phyloP scores from a whole-genome alignment of 2,329 filamentous ascomycete species.

The Talaromyces rugulosus region DNA sequence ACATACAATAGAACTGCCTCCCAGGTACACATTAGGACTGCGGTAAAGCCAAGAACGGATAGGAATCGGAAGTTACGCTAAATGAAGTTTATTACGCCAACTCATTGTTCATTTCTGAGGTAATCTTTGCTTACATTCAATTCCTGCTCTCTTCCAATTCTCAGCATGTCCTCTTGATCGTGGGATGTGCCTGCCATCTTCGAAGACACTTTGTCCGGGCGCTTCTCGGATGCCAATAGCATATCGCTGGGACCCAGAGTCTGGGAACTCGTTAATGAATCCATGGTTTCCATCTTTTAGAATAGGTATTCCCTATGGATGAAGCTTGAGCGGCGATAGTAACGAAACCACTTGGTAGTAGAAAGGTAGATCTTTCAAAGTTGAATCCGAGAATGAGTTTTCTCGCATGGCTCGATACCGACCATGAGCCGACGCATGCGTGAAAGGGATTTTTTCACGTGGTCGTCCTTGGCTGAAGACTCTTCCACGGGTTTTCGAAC shows the following conservation, averaged over 20 bases:
- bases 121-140: neutral
- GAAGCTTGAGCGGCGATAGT: neutral
- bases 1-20: slow-evolving; percentile 26
- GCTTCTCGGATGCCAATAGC: neutral
- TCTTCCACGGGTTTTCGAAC: neutral
- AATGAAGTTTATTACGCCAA: neutral
- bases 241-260: neutral
- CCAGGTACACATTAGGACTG: slow-evolving; percentile 32
- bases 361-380: neutral
- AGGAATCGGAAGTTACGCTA: slow-evolving; percentile 6
- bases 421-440: neutral
- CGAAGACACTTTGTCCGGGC: neutral
- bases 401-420: neutral
- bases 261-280: neutral
- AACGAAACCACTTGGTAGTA: neutral
- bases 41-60: slow-evolving; percentile 1
- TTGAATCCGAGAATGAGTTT: neutral
- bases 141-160: neutral
- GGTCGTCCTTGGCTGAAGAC: neutral
- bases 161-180: slow-evolving; percentile 1
- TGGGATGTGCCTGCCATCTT: slow-evolving; percentile 1
- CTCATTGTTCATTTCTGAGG: neutral
- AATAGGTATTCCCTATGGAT: neutral
- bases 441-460: neutral
- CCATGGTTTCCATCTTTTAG: neutral